Base-by-base conservation (phyloP, 805 yeast genomes). In the Cyberlindnera mississippiensis region DNA sequence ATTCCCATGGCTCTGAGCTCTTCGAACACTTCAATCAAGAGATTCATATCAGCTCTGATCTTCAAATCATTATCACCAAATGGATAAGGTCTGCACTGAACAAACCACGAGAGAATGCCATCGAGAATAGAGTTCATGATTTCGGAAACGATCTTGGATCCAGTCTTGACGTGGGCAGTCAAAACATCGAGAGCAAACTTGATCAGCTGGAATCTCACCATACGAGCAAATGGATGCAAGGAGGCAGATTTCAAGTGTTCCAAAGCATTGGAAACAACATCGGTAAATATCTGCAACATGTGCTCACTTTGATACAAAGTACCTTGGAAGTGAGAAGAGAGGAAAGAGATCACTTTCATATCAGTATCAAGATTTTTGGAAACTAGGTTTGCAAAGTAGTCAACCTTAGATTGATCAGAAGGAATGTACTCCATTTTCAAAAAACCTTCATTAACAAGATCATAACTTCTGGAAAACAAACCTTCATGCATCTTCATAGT, bases 341-440 rank as follows among this genome's bases (percentile, higher is more conserved):
- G 72, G 55, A 89, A 73, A 39, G 76, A 67, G 35, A 87, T 77
- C 20, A 93, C 70, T 43, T 74, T 72, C 31, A 76, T 61, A 59
- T 93, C 97, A 0, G 95, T 85, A 40, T 80, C 78, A 42, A 77
- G 63, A 5, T 69, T 60, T 38, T 70, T 65, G 4, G 73, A 69
- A 1, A 81, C 78, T 2, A 59, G 49, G 2, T 63, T 60, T 0
- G 87, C 79, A 27, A 67, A 63, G 45, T 73, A 76, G 40, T 75
- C 75, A 7, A 82, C 71, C 6, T 68, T 71, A 34, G 69, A 68
- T 50, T 78, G 81, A 62, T 84, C 81, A 35, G 95, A 80, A 10
- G 99, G 97, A 1, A 89, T 67, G 54, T 93, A 93, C 49, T 86
- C 93, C 99, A 93, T 93, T 38, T 70, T 72, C 49, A 76, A 65